Evolutionary conservation across 2,329 filamentous ascomycete genomes (phyloP).

Genomic region (Nigrograna mackinnonii): DNA sequence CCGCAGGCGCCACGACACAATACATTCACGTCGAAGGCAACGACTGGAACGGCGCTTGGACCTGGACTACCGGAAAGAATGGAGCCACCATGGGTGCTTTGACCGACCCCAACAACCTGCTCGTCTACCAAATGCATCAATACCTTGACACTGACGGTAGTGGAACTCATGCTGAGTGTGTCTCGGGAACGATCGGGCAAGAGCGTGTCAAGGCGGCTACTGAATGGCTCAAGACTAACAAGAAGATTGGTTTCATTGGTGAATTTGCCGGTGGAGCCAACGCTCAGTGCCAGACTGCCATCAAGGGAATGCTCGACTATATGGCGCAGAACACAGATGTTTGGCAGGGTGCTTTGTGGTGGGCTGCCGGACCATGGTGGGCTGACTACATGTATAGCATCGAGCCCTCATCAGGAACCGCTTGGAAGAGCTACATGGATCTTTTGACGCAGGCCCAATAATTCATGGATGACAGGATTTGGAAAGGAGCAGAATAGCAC

Average conservation of each 20-base stretch:
- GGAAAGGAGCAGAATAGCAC: no score
- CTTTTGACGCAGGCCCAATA: constrained; percentile 11
- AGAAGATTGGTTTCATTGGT: constrained; percentile 53
- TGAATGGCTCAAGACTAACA: constrained; percentile 51
- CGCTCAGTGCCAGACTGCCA: constrained; percentile 48
- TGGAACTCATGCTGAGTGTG: constrained; percentile 52
- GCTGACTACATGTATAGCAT: constrained; percentile 46
- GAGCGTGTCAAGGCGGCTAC: constrained; percentile 53
- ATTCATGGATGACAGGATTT: no score
- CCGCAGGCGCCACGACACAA: constrained; percentile 44
- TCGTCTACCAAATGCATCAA: constrained; percentile 62
- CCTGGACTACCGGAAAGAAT: constrained; percentile 50
- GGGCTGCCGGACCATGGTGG: constrained; percentile 55
- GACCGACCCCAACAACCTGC: constrained; percentile 51
- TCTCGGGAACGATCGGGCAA: constrained; percentile 52
- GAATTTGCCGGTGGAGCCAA: constrained; percentile 57
- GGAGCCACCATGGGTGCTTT: constrained; percentile 45
- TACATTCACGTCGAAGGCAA: constrained; percentile 61
- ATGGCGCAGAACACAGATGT: constrained; percentile 51
- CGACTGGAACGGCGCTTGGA: constrained; percentile 44
- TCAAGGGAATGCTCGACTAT: constrained; percentile 51
- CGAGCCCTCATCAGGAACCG: constrained; percentile 48
- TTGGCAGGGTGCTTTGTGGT: constrained; percentile 54
- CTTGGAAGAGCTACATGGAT: constrained; percentile 29
- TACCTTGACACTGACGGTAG: constrained; percentile 58